Percentiles rank a stretch among this genome's conserved stretches.
Evolutionary conservation across 2,329 filamentous ascomycete genomes (phyloP).

Genomic region (Lasiodiplodia citricola): DNA sequence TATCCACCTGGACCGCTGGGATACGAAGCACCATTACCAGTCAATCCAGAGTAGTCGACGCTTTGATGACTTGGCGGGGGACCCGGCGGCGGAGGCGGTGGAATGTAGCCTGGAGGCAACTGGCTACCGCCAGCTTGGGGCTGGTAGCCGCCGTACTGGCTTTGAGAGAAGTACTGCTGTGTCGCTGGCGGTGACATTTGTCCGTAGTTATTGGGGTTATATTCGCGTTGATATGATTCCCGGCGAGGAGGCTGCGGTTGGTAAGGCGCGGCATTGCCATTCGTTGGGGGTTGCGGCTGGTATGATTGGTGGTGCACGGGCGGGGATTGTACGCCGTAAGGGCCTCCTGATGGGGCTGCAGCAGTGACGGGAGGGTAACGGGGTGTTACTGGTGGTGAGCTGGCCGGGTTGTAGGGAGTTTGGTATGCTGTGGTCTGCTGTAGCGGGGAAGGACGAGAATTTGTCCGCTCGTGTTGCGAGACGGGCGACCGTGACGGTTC

Average conservation of each 20-base stretch:
- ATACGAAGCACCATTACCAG: conserved; percentile 38
- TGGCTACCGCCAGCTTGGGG: conserved; percentile 62
- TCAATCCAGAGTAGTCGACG: conserved; percentile 53
- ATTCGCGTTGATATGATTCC: conserved; percentile 45
- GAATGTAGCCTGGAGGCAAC: conserved; percentile 68
- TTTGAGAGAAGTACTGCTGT: conserved; percentile 60
- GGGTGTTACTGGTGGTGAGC: conserved; percentile 54
- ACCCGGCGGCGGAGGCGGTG: conserved; percentile 69
- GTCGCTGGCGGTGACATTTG: conserved; percentile 60
- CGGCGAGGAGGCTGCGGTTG: conserved; percentile 36
- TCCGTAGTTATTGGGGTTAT: conserved; percentile 55
- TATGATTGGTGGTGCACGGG: conserved; percentile 25
- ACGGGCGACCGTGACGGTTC: conserved; percentile 52
- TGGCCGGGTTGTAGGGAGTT: conserved; percentile 58
- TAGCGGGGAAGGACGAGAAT: conserved; percentile 45
- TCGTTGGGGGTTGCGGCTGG: conserved; percentile 29
- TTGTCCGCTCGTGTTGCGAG: conserved; percentile 16
- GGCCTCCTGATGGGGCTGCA: conserved; percentile 33
- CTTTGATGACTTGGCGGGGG: conserved; percentile 60
- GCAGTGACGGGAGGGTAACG: conserved; percentile 44
- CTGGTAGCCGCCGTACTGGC: conserved; percentile 41
- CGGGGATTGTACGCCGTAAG: conserved; percentile 34
- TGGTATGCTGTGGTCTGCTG: conserved; percentile 50
- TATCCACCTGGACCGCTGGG: conserved; percentile 61
- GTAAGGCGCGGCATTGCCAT: conserved; percentile 12